phyloP scores from a whole-genome alignment of 345 rosid species.

The Brassica incana region DNA sequence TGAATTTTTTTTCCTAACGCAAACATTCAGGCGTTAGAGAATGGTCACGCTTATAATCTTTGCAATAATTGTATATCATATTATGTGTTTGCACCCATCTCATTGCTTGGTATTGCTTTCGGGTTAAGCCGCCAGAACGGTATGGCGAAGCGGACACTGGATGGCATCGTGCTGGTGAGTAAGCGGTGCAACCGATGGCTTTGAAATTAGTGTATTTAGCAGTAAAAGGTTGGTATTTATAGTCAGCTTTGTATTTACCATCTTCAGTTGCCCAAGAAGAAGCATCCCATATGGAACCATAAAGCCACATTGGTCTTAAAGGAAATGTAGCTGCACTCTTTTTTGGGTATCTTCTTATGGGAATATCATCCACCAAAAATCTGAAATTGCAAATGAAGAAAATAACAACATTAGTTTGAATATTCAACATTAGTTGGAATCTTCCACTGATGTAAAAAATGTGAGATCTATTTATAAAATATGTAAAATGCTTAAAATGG shows the following conservation, averaged over 20 bases:
- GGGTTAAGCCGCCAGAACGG: constrained; percentile 67
- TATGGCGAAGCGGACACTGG: constrained; percentile 69
- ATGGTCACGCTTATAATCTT: constrained; percentile 75
- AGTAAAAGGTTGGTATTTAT: constrained; percentile 81
- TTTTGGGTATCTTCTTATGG: constrained; percentile 85
- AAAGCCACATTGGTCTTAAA: constrained; percentile 89
- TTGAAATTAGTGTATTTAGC: constrained; percentile 72
- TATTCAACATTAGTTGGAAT: not conserved
- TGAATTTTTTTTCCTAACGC: constrained; percentile 16
- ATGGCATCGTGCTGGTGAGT: constrained; percentile 56
- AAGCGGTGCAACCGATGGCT: constrained; percentile 79
- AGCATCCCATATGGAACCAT: constrained; percentile 99
- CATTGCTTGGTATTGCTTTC: constrained; percentile 68
- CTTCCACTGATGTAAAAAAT: not conserved
- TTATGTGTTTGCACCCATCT: constrained; percentile 72
- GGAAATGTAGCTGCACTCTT: constrained; percentile 81
- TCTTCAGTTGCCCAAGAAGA: constrained; percentile 98
- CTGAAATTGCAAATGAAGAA: constrained; percentile 41
- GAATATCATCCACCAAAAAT: constrained; percentile 93
- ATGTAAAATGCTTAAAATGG: constrained; percentile 23
- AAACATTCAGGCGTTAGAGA: constrained; percentile 86
- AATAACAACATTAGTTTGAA: not conserved
- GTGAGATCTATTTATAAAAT: not conserved
- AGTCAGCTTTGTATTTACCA: constrained; percentile 92
- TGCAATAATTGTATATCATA: constrained; percentile 77